A percentile compares a stretch with the other conserved stretches of the same genome.
Conservation (phyloP, 345 rosid genomes). For the Gossypium longicalyx region DNA sequence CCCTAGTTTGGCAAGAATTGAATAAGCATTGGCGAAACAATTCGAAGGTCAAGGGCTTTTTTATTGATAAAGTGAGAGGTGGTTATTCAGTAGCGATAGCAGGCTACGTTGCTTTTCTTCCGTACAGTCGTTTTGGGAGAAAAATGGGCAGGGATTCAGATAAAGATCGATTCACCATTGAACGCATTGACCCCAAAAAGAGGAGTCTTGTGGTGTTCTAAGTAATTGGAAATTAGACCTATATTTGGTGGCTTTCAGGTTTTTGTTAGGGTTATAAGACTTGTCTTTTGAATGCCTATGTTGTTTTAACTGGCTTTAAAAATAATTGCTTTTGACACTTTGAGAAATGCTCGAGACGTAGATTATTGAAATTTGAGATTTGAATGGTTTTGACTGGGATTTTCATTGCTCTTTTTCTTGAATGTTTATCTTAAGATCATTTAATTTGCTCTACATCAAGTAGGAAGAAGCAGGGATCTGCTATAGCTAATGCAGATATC, state of each 20-base stretch:
- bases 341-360: neutral
- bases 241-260: neutral
- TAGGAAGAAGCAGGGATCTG: neutral
- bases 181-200: neutral
- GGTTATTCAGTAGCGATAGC: neutral
- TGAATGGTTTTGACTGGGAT: neutral
- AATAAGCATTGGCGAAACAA: neutral
- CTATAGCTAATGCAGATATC: neutral
- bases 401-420: neutral
- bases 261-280: neutral
- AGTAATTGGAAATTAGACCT: neutral
- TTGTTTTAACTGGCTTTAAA: neutral
- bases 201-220: neutral
- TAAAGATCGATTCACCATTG: neutral
- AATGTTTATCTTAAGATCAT: neutral
- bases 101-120: neutral
- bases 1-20: neutral
- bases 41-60: neutral
- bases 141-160: neutral
- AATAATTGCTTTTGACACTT: neutral
- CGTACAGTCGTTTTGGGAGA: neutral
- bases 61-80: slow-evolving; percentile 1
- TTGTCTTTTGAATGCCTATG: neutral
- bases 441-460: neutral
- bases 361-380: neutral